Percentiles rank a stretch among this genome's conserved stretches.
These are phyloP conservation scores for Coelastrella sp. DNA, from an alignment of 139 green algal genomes.

Conservation along the genomic window DNA sequence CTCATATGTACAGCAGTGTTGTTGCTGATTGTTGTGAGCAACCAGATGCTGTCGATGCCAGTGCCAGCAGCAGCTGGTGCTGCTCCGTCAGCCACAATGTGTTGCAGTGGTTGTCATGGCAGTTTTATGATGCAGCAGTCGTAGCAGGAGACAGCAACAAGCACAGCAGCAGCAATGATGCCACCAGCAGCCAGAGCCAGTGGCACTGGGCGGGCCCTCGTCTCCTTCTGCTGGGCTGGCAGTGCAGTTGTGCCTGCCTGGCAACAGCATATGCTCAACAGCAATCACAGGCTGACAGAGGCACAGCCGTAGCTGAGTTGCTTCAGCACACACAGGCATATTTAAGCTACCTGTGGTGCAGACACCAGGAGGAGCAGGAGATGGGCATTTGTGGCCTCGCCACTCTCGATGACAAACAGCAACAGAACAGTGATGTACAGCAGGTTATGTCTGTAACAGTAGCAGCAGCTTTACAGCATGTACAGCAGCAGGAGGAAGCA, in stretches of 20 bases:
- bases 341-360: neutral
- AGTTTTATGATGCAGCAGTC: neutral
- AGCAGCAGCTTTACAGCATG: neutral
- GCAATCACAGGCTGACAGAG: neutral
- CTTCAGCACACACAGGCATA: slow-evolving; percentile 15
- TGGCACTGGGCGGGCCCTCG: neutral
- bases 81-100: neutral
- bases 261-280: neutral
- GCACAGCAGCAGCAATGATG: neutral
- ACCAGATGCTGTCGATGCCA: neutral
- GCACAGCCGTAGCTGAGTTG: neutral
- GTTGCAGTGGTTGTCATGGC: slow-evolving; percentile 21
- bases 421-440: slow-evolving; percentile 16
- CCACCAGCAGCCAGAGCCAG: neutral
- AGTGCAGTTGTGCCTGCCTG: slow-evolving; percentile 8
- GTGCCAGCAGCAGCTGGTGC: neutral
- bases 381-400: no score
- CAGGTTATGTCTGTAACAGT: neutral
- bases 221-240: slow-evolving; percentile 24
- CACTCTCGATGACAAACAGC: neutral
- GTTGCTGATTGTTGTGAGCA: neutral
- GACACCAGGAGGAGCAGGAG: no score
- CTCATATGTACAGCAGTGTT: neutral
- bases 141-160: neutral
- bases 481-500: neutral